Evolutionary conservation across 2,329 filamentous ascomycete genomes (phyloP), one percentile per base, ranked within the genome.

Genomic region (Colletotrichum sidae): DNA sequence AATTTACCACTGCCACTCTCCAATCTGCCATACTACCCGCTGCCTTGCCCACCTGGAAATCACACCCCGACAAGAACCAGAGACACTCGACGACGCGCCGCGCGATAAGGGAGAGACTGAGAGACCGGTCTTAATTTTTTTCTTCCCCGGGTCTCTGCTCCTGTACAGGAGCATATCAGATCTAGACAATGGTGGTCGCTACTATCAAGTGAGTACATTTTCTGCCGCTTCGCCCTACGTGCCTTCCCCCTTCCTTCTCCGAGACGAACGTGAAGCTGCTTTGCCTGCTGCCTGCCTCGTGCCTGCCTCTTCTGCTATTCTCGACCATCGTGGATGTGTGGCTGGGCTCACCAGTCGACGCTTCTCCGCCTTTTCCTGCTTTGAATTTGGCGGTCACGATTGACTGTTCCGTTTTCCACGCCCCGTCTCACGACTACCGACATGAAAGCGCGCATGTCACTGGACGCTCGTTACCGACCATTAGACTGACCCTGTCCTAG

Each of bases 121-220:
- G 52, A 66, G 51, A 60, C 47, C 55, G 52, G 60, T 54, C 55
- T 63, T 49, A 46, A 34, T 53, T 47, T 39, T 65, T 61, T 55
- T 69, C 62, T 68, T 69, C 59, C 50, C 61, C 42, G 55, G 64
- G 60, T 67, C 64, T 70, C 69, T 72, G 74, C 77, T 79, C 79
- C 77, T 74, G 61, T 70, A 67, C 69, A 76, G 77, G 75, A 79
- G 79, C 76, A 70, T 69, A 72, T 72, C 70, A 73, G 72, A 76
- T 72, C 72, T 79, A 74, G 78, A 85, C 81, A 77, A 86, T 87
- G 82, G 85, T 87, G 74, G 85, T 88, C 79, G 85, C 86, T 82
- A 88, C 86, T 73, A 88, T 88, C 80, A 88, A 88, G 86, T 88
- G 80, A 76, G 86, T 81, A 67, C 51, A 69, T 68, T 69, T 55